Evolutionary conservation across 2,329 filamentous ascomycete species (phyloP).

Genomic region (Colletotrichum sp.): DNA sequence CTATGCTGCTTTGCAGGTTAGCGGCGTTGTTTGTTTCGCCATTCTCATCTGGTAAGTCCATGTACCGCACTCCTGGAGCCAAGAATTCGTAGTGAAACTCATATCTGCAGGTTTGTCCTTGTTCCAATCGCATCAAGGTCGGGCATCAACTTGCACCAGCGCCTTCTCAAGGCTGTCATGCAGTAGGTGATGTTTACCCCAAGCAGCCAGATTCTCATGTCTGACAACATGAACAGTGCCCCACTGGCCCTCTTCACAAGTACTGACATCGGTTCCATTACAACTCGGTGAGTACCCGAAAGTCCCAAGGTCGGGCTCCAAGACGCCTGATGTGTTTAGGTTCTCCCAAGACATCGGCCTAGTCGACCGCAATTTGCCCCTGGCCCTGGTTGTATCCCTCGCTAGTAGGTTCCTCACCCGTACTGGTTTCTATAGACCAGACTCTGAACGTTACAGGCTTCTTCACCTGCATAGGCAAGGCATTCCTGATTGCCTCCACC

Average conservation of each 20-base stretch:
- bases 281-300: constrained; percentile 24
- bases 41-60: constrained; percentile 15
- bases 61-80: background rate
- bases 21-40: constrained; percentile 9
- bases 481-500: constrained; percentile 42
- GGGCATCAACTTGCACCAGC: constrained; percentile 13
- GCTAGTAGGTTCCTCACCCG: background rate
- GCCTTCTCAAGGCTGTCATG: constrained; percentile 15
- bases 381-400: constrained; percentile 24
- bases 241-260: constrained; percentile 20
- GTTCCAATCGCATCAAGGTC: constrained; percentile 10
- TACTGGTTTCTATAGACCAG: background rate
- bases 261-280: constrained; percentile 26
- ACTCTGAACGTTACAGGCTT: constrained; percentile 1
- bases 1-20: constrained; percentile 17
- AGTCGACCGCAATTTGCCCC: constrained; percentile 26
- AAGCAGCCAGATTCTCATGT: background rate
- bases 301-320: background rate
- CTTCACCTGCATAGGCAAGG: constrained; percentile 36
- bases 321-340: background rate
- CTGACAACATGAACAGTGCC: background rate
- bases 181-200: background rate
- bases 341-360: constrained; percentile 30
- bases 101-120: constrained; percentile 8
- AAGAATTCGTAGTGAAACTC: background rate